A percentile compares a stretch with the other conserved stretches of the same genome.
Evolutionary conservation across 495 filamentous ascomycete genomes (phyloP).

Genomic region (Xylaria bambusicola): DNA sequence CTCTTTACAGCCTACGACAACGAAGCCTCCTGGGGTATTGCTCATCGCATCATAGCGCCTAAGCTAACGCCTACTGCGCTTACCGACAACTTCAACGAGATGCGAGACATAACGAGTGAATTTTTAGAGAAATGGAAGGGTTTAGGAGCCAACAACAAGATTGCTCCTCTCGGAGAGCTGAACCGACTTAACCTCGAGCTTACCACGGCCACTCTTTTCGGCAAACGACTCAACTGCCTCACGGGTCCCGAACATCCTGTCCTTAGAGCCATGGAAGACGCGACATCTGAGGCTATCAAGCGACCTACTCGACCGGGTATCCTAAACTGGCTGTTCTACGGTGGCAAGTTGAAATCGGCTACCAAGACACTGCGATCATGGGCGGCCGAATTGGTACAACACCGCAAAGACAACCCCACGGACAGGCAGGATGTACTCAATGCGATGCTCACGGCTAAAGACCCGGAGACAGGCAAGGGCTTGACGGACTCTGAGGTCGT

Average conservation of each 20-base stretch:
- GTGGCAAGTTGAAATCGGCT: slow-evolving; percentile 56
- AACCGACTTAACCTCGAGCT: slow-evolving; percentile 71
- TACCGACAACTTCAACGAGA: slow-evolving; percentile 62
- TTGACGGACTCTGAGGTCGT: slow-evolving; percentile 62
- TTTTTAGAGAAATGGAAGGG: slow-evolving; percentile 69
- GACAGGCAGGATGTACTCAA: slow-evolving; percentile 70
- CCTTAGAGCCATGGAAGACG: slow-evolving; percentile 63
- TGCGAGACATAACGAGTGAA: slow-evolving; percentile 66
- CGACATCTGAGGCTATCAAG: slow-evolving; percentile 60
- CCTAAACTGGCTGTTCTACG: slow-evolving; percentile 55
- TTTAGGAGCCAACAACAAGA: slow-evolving; percentile 51
- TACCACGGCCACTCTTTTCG: slow-evolving; percentile 63
- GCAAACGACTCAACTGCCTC: slow-evolving; percentile 68
- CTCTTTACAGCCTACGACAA: slow-evolving; percentile 68
- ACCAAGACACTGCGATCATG: slow-evolving; percentile 54
- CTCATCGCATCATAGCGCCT: slow-evolving; percentile 70
- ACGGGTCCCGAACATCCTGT: slow-evolving; percentile 63
- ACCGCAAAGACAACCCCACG: slow-evolving; percentile 57
- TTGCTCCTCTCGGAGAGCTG: slow-evolving; percentile 64
- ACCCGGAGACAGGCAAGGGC: slow-evolving; percentile 62
- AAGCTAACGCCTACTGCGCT: slow-evolving; percentile 66
- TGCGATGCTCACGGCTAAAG: slow-evolving; percentile 64
- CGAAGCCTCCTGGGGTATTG: slow-evolving; percentile 68
- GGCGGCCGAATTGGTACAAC: slow-evolving; percentile 58
- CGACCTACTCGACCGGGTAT: slow-evolving; percentile 57